phyloP scores from a whole-genome alignment of 805 yeast species.

The Ogataea neopini region DNA sequence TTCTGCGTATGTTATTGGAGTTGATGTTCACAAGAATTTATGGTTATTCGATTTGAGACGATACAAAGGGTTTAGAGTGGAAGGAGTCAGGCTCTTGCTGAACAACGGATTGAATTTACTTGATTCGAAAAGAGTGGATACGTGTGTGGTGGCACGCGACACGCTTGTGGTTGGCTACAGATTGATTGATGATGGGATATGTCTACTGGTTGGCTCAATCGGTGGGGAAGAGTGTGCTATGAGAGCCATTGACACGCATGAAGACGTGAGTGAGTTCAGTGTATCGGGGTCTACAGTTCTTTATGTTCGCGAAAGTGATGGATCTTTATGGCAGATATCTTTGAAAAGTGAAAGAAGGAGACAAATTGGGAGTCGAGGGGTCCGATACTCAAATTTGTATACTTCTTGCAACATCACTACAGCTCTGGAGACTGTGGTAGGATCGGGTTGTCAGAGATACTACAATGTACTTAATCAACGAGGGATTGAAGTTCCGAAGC shows the following conservation, averaged over 20 bases:
- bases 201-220: neutral
- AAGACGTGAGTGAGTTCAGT: conserved; percentile 1
- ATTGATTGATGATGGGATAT: neutral
- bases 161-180: neutral
- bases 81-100: neutral
- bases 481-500: conserved; percentile 2
- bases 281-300: conserved; percentile 12
- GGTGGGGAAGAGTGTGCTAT: too few relatives aligned
- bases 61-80: neutral
- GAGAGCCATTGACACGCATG: too few relatives aligned
- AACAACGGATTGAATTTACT: neutral
- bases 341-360: conserved; percentile 10
- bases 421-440: conserved; percentile 1
- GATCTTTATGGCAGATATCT: conserved; percentile 14
- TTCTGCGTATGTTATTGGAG: conserved; percentile 12
- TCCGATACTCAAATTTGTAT: conserved; percentile 8
- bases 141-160: neutral
- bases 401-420: conserved; percentile 19
- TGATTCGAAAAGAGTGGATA: neutral
- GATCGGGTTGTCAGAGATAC: neutral
- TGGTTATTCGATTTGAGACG: conserved; percentile 13
- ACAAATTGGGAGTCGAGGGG: neutral
- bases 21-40: neutral
- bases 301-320: conserved; percentile 10
- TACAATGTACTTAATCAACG: conserved; percentile 16